A percentile compares a stretch with the other conserved stretches of the same genome.
These are phyloP conservation scores for Cunninghamia lanceolata DNA, from an alignment of 75 land plant species.

Conservation along the genomic window DNA sequence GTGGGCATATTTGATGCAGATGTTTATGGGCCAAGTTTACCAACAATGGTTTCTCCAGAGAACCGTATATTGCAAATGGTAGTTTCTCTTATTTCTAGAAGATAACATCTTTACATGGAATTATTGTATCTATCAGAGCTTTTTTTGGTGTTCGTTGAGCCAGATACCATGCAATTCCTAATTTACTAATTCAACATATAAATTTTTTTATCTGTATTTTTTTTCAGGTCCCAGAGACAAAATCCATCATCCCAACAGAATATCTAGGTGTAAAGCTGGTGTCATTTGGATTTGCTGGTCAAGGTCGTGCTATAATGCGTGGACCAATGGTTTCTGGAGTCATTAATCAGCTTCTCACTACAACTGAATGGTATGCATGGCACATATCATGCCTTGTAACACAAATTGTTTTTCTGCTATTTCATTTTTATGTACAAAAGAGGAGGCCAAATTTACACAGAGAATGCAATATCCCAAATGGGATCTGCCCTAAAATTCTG, in stretches of 20 bases:
- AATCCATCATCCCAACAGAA: conserved; percentile 85
- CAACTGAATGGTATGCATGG: conserved; percentile 77
- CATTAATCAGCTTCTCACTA: conserved; percentile 91
- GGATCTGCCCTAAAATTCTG: too few relatives aligned
- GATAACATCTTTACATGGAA: neutral
- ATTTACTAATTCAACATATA: neutral
- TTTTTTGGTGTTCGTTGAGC: neutral
- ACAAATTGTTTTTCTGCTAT: neutral
- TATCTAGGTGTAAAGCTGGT: conserved; percentile 95
- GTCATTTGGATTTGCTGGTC: conserved; percentile 97
- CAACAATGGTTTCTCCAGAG: conserved; percentile 98
- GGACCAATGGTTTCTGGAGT: conserved; percentile 99
- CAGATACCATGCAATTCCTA: neutral
- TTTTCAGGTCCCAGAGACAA: conserved; percentile 82
- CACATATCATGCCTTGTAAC: neutral
- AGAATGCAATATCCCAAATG: too few relatives aligned
- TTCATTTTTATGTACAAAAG: neutral
- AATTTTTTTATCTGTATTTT: conserved; percentile 6
- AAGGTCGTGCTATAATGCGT: conserved; percentile 98
- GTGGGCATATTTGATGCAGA: conserved; percentile 99
- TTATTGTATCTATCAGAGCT: neutral
- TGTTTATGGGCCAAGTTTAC: conserved; percentile 97
- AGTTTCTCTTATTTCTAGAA: conserved; percentile 13
- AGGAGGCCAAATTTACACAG: neutral
- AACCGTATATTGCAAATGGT: conserved; percentile 88